These are phyloP conservation scores for Pichia sp. DNA, from an alignment of 1,139 yeast species.

Conservation along the genomic window DNA sequence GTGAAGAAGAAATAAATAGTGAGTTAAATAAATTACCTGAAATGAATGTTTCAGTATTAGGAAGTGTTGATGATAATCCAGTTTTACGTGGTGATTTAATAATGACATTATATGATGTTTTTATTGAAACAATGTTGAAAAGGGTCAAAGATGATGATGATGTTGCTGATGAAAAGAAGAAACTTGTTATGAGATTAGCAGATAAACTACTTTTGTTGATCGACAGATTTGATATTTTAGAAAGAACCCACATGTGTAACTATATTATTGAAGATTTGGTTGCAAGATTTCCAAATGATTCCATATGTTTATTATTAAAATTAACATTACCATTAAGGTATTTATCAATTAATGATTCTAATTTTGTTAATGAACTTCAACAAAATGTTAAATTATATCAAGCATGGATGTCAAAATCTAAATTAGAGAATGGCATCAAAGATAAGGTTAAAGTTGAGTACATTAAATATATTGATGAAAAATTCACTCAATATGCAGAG, in stretches of 20 bases:
- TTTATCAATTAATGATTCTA: conserved; percentile 32
- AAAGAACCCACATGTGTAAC: conserved; percentile 57
- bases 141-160: conserved; percentile 31
- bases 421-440: conserved; percentile 30
- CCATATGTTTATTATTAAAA: conserved; percentile 47
- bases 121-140: conserved; percentile 46
- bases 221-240: conserved; percentile 62
- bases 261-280: conserved; percentile 56
- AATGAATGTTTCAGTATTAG: conserved; percentile 79
- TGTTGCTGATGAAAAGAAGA: conserved; percentile 26
- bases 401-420: conserved; percentile 33
- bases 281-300: conserved; percentile 33
- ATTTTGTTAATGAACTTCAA: conserved; percentile 57
- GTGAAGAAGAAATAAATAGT: conserved; percentile 47
- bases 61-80: conserved; percentile 80
- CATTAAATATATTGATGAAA: conserved; percentile 31
- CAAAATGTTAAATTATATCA: conserved; percentile 64
- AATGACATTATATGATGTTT: conserved; percentile 71
- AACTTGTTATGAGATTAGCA: conserved; percentile 29
- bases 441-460: conserved; percentile 41
- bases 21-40: conserved; percentile 74
- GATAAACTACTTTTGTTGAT: conserved; percentile 47
- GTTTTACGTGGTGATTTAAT: conserved; percentile 89
- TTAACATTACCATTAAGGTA: conserved; percentile 64
- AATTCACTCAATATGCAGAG: conserved; percentile 17